Evolutionary conservation across 805 yeast genomes (phyloP), one percentile per base, ranked within the genome.

Genomic region (Wickerhamomyces bisporus): DNA sequence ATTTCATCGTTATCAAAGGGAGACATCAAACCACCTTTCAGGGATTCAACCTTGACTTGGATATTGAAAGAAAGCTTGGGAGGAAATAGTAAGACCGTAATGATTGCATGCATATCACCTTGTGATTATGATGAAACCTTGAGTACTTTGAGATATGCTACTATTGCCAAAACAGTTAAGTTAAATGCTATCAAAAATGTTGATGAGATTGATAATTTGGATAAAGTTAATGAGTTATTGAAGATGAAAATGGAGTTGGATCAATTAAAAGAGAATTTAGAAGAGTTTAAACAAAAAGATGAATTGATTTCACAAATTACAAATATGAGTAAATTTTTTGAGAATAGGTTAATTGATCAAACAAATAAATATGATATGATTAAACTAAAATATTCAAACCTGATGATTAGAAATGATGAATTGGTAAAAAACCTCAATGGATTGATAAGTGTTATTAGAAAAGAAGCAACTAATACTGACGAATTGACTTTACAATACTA

Each of bases 51-150:
- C 0, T 62, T 86, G 38, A 86, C 95, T 0, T 81, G 89, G 76
- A 62, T 86, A 3, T 64, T 86, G 44, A 80, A 79, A 51, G 91
- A 84, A 47, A 78, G 77, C 42, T 62, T 86, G 26, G 87, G 93
- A 2, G 96, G 96, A 1, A 83, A 84, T 52, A 81, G 93, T n/a
- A 84, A 82, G 52, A 88, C 95, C 0, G 81, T 81, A 2, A 77
- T 87, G 83, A 73, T 87, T n/a, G 93, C 93, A 16, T 86, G 94
- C 55, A 68, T 87, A 0, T 79, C 94, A 0, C 94, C 95, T 0
- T 68, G 77, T 14, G 91, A 83, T 50, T 81, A 76, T 56, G 89
- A 84, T 16, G 95, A 86, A 50, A 79, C 87, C 0, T 57, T 79
- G 48, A 81, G 85, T 29, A 86, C 95, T 0, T 61, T 86, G 40